Conservation (phyloP, 768 basidiomycete genomes). For the Serendipita sp. region DNA sequence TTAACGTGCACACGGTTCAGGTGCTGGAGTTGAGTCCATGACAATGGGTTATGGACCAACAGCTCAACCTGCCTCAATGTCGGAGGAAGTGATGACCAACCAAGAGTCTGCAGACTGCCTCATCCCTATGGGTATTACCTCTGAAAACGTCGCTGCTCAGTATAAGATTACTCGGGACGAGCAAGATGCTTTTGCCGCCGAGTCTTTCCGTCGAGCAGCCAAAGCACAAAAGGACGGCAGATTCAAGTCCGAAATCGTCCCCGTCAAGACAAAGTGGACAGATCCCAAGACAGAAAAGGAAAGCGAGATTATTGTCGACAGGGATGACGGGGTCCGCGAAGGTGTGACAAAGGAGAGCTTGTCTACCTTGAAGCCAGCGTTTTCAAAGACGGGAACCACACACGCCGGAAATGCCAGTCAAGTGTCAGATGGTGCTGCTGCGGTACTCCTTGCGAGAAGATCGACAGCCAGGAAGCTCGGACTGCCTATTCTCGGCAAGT, state of each 20-base stretch:
- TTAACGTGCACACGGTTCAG: slow-evolving; percentile 21
- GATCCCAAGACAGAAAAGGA: slow-evolving; percentile 63
- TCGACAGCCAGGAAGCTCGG: slow-evolving; percentile 67
- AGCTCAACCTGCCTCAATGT: slow-evolving; percentile 40
- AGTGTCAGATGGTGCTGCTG: slow-evolving; percentile 84
- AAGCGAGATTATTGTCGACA: slow-evolving; percentile 50
- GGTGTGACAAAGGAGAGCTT: slow-evolving; percentile 69
- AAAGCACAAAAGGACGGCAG: slow-evolving; percentile 64
- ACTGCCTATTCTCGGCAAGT: slow-evolving; percentile 80
- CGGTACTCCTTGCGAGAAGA: slow-evolving; percentile 68
- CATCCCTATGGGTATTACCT: slow-evolving; percentile 84
- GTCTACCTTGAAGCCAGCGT: slow-evolving; percentile 73
- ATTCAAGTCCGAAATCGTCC: slow-evolving; percentile 73
- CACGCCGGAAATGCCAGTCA: slow-evolving; percentile 82
- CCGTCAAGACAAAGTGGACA: slow-evolving; percentile 49
- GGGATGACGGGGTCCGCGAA: slow-evolving; percentile 74
- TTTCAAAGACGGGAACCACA: slow-evolving; percentile 53
- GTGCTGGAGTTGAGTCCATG: slow-evolving; percentile 86
- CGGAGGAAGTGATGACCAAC: slow-evolving; percentile 47
- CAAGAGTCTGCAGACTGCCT: slow-evolving; percentile 67
- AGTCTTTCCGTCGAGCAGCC: slow-evolving; percentile 72
- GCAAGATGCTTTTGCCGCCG: slow-evolving; percentile 78
- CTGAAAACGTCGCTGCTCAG: slow-evolving; percentile 78
- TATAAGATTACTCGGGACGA: slow-evolving; percentile 53
- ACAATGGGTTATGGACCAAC: slow-evolving; percentile 53